These are phyloP conservation scores for Ganoderma leucocontextum DNA, from an alignment of 1,284 basidiomycete genomes.

Conservation along the genomic window DNA sequence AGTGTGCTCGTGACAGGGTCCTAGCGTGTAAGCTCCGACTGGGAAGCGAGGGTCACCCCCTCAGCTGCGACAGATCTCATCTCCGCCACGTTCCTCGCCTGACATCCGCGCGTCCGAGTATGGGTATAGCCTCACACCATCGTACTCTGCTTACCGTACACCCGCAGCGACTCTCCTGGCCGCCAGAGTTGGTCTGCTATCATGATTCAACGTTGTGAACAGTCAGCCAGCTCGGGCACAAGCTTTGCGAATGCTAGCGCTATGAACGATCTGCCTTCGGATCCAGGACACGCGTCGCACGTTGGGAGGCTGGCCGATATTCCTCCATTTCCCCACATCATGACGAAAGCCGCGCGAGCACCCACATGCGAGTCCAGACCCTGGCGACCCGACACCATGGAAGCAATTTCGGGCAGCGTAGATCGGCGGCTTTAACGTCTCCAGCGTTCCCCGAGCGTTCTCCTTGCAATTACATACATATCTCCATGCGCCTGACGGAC, in stretches of 20 bases:
- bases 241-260: not conserved
- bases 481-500: not conserved
- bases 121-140: not conserved
- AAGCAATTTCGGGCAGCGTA: constrained; percentile 4
- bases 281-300: constrained; percentile 13
- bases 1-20: not conserved
- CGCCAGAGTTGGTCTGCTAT: not conserved
- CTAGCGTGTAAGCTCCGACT: constrained; percentile 17
- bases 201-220: not conserved
- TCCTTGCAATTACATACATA: too few species aligned
- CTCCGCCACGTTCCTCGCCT: constrained; percentile 8
- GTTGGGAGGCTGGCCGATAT: constrained; percentile 17
- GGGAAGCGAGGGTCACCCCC: constrained; percentile 13
- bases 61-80: constrained; percentile 30
- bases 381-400: constrained; percentile 12
- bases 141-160: not conserved
- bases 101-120: not conserved
- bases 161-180: not conserved
- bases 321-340: constrained; percentile 33
- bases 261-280: not conserved
- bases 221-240: not conserved
- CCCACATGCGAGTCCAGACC: constrained; percentile 22
- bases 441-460: not conserved
- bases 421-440: not conserved
- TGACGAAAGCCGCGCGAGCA: constrained; percentile 30